phyloP scores from a whole-genome alignment of 345 rosid genomes.

The Gossypium mustelinum region DNA sequence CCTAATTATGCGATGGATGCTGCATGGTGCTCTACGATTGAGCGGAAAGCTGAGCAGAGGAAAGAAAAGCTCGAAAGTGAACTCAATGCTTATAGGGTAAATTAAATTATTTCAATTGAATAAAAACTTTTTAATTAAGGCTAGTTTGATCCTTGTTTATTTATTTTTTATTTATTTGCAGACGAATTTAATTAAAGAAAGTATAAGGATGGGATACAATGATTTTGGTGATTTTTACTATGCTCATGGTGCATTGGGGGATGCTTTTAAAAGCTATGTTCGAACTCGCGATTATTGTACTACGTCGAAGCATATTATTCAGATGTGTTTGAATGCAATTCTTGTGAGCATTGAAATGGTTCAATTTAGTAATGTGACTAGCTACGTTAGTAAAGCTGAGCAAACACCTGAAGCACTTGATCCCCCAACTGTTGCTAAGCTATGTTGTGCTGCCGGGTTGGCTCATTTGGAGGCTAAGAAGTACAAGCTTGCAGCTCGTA shows the following conservation, averaged over 20 bases:
- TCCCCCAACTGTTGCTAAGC: conserved; percentile 53
- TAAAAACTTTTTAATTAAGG: background rate
- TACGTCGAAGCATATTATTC: conserved; percentile 81
- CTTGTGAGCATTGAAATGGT: conserved; percentile 98
- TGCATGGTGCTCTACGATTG: conserved; percentile 69
- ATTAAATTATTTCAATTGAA: background rate
- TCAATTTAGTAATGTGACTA: conserved; percentile 86
- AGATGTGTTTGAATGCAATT: conserved; percentile 94
- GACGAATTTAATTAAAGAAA: conserved; percentile 97
- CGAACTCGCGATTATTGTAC: conserved; percentile 97
- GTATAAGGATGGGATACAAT: conserved; percentile 97
- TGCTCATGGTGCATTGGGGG: conserved; percentile 78
- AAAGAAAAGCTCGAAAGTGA: conserved; percentile 88
- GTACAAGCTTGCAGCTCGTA: conserved; percentile 97
- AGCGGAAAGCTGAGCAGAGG: conserved; percentile 77
- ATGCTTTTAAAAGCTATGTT: conserved; percentile 81
- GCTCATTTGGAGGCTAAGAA: conserved; percentile 83
- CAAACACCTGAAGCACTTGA: conserved; percentile 79
- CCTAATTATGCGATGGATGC: conserved; percentile 53
- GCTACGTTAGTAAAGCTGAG: conserved; percentile 90
- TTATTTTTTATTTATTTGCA: conserved; percentile 22
- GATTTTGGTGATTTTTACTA: conserved; percentile 96
- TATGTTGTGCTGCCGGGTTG: conserved; percentile 90
- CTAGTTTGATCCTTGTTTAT: background rate
- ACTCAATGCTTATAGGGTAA: conserved; percentile 90